Percentiles rank a stretch among this genome's conserved stretches.
Evolutionary conservation across 148 eudicot genomes (phyloP).

Genomic region (Arctostaphylos glauca): DNA sequence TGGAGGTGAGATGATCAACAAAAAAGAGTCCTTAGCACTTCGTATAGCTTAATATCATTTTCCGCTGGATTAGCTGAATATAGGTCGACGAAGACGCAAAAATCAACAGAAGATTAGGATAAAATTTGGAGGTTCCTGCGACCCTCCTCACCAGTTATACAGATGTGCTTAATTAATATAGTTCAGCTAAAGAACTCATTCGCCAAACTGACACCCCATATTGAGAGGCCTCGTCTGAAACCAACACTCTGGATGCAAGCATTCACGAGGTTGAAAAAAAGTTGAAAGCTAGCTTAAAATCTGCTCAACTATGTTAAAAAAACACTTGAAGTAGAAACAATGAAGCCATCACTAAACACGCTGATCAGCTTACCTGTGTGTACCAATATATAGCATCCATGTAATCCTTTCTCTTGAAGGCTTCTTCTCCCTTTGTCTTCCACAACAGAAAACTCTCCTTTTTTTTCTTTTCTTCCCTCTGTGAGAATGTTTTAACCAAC

Average conservation of each 20-base stretch:
- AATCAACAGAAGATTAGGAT: background rate
- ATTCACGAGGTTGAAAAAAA: too few relatives aligned
- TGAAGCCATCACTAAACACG: background rate
- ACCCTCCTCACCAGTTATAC: too few relatives aligned
- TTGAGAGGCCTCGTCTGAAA: too few relatives aligned
- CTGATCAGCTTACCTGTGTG: conserved; percentile 3
- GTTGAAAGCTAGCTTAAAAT: background rate
- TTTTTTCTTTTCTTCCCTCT: conserved; percentile 14
- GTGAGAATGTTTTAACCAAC: background rate
- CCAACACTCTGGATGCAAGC: too few relatives aligned
- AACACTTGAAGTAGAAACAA: background rate
- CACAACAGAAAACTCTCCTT: conserved; percentile 8
- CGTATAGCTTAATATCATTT: background rate
- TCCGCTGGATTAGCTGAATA: background rate
- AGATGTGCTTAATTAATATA: too few relatives aligned
- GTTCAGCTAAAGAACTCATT: too few relatives aligned
- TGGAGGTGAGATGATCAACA: too few relatives aligned
- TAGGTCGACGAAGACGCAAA: background rate
- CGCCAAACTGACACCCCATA: too few relatives aligned
- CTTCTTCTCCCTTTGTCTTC: conserved; percentile 23
- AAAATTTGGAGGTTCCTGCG: too few relatives aligned
- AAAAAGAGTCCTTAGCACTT: background rate
- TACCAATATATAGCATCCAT: conserved; percentile 26
- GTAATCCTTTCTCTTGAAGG: conserved; percentile 25
- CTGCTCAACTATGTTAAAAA: background rate